These are phyloP conservation scores for Boletus reticulatus DNA, from an alignment of 768 basidiomycete species.

Conservation along the genomic window DNA sequence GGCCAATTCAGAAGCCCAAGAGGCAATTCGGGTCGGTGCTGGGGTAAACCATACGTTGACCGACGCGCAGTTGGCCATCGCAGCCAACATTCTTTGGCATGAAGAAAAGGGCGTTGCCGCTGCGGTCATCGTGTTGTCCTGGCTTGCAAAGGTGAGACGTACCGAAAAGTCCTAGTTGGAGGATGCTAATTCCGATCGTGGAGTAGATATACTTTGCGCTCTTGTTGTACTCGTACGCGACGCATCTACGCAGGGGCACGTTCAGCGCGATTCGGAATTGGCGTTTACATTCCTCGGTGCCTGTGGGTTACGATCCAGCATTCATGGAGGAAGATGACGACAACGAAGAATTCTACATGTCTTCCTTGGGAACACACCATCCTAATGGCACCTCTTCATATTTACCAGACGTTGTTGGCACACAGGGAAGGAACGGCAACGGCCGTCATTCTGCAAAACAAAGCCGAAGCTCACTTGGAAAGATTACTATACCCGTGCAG, in stretches of 20 bases:
- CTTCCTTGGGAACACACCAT: conserved; percentile 51
- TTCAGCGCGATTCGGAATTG: conserved; percentile 72
- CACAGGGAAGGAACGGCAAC: conserved; percentile 39
- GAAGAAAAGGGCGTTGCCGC: conserved; percentile 84
- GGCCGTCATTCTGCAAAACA: conserved; percentile 28
- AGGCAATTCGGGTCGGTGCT: conserved; percentile 71
- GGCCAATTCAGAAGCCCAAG: conserved; percentile 84
- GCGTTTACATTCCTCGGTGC: conserved; percentile 15
- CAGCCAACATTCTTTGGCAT: conserved; percentile 85
- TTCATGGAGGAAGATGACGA: conserved; percentile 60
- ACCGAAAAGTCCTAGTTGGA: background rate
- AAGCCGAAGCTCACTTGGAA: conserved; percentile 22
- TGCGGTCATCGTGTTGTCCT: conserved; percentile 74
- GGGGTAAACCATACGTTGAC: conserved; percentile 53
- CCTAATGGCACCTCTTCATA: conserved; percentile 45
- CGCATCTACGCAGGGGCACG: conserved; percentile 87
- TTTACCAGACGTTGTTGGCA: conserved; percentile 64
- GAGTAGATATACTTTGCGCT: conserved; percentile 88
- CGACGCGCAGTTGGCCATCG: conserved; percentile 60
- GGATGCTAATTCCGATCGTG: background rate
- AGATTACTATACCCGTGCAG: conserved; percentile 36
- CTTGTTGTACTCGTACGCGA: conserved; percentile 89
- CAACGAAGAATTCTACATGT: conserved; percentile 64
- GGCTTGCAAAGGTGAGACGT: conserved; percentile 79
- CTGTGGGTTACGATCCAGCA: conserved; percentile 26